Base-by-base conservation (phyloP, 495 filamentous ascomycete species). In the Schizothecium vesticola region DNA sequence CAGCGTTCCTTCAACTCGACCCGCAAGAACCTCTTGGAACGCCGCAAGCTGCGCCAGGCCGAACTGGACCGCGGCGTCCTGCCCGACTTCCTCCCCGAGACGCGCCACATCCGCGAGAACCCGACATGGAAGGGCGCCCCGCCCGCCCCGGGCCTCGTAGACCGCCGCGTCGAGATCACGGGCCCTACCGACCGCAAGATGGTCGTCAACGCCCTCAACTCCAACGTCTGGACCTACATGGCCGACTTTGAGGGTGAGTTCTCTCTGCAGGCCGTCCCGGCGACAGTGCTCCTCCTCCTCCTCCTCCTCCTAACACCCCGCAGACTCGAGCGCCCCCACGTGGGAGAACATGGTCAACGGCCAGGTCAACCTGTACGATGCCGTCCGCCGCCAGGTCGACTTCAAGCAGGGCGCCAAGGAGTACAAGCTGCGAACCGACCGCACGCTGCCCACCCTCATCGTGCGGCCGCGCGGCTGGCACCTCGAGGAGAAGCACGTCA, bases 311-410 rank as follows among this genome's bases (percentile, higher is more conserved):
- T n/a, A 22, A 63, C 25, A 21, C 10, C 9, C 24, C 11, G 59
- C 70, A 97, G 95, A 99, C 78, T 98, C 95, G 4, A 97, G 87
- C 78, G 95, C 96, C 25, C 95, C 95, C 31, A 98, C 95, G 25
- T 99, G 95, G 95, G 93, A 97, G 61, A 99, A 98, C 85, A 97
- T 99, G 94, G 88, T 97, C 82, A 95, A 95, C 77, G 95, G 95
- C 64, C 95, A 99, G 84, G 89, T 97, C 64, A 99, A 99, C 83
- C 85, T 99, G 67, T 97, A 98, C 83, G 95, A 99, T 75, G 96
- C 96, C 65, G 91, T 97, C 73, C 93, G 95, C 68, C 89, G 89
- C 66, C 91, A 97, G 81, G 88, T 98, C 72, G 95, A 99, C 83
- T 98, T 98, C 86, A 96, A 96, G 84, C 90, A 92, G 73, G 93